Percentiles rank a stretch among this genome's conserved stretches.
Evolutionary conservation across 2,329 filamentous ascomycete species (phyloP).

Genomic region (Xylaria sp.): DNA sequence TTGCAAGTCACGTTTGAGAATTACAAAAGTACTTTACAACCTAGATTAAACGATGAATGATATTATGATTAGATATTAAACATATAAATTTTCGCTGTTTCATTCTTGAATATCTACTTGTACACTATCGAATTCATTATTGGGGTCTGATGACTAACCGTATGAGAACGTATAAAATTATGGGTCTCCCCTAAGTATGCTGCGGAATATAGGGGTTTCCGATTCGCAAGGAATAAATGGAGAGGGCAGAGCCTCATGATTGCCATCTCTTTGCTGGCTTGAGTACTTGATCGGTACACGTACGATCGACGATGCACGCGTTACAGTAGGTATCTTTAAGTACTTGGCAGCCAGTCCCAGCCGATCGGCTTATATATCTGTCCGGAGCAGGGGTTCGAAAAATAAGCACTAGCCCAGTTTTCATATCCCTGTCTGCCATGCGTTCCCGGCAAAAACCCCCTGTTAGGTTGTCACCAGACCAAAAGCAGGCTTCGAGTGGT

Average conservation of each 20-base stretch:
- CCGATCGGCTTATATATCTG: slow-evolving; percentile 46
- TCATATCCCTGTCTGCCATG: slow-evolving; percentile 40
- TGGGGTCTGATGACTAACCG: slow-evolving; percentile 30
- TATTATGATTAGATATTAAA: not conserved
- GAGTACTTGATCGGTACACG: slow-evolving; percentile 14
- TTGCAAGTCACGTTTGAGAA: slow-evolving; percentile 43
- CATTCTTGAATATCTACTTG: slow-evolving; percentile 1
- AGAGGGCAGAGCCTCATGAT: slow-evolving; percentile 41
- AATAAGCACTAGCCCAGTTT: slow-evolving; percentile 45
- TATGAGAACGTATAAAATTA: not conserved
- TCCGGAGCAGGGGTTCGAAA: slow-evolving; percentile 43
- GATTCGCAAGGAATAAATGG: slow-evolving; percentile 36
- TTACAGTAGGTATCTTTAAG: slow-evolving; percentile 15
- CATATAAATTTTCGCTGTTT: not conserved
- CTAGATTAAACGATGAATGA: not conserved
- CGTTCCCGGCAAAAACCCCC: slow-evolving; percentile 39
- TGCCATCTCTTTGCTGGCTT: not conserved
- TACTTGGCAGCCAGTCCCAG: slow-evolving; percentile 19
- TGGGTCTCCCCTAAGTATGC: slow-evolving; percentile 19
- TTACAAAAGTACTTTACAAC: slow-evolving; percentile 36
- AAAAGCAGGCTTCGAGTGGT: slow-evolving; percentile 21
- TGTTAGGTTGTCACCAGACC: slow-evolving; percentile 20
- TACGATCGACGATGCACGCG: not conserved
- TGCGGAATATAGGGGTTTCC: slow-evolving; percentile 43
- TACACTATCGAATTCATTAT: not conserved